phyloP scores from a whole-genome alignment of 2,329 filamentous ascomycete genomes.

The Sporothrix humicola region DNA sequence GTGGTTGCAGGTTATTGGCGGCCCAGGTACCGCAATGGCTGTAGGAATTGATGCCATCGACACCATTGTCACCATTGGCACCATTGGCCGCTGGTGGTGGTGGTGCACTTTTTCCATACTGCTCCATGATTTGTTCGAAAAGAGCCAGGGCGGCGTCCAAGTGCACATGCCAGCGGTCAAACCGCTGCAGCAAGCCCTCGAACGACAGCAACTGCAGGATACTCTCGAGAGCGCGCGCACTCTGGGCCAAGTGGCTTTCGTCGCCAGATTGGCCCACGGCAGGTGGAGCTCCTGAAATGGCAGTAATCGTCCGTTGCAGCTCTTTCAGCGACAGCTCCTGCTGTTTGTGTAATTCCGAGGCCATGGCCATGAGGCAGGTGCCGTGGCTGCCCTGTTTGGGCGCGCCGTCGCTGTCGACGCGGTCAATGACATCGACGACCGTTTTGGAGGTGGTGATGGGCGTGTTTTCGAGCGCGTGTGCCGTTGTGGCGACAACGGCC shows the following conservation, averaged over 20 bases:
- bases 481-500: constrained; percentile 50
- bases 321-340: constrained; percentile 43
- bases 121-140: constrained; percentile 46
- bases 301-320: constrained; percentile 42
- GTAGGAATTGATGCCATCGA: too few relatives aligned
- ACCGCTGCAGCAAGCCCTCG: constrained; percentile 46
- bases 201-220: constrained; percentile 53
- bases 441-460: neutral
- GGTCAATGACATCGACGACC: neutral
- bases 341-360: constrained; percentile 41
- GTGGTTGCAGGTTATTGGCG: too few relatives aligned
- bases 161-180: constrained; percentile 52
- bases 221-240: constrained; percentile 46
- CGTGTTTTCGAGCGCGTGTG: neutral
- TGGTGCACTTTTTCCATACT: constrained; percentile 37
- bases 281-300: neutral
- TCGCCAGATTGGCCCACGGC: constrained; percentile 35
- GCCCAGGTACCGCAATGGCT: too few relatives aligned
- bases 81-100: constrained; percentile 8
- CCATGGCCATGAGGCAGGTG: constrained; percentile 38
- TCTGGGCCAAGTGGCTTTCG: constrained; percentile 40
- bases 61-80: too few relatives aligned
- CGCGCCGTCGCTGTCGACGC: neutral
- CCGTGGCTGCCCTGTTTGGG: neutral
- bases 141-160: constrained; percentile 51